Percentiles rank a stretch among this genome's conserved stretches.
Conservation (phyloP, 495 filamentous ascomycete species). For the Hyphodiscus hymeniophilus region DNA sequence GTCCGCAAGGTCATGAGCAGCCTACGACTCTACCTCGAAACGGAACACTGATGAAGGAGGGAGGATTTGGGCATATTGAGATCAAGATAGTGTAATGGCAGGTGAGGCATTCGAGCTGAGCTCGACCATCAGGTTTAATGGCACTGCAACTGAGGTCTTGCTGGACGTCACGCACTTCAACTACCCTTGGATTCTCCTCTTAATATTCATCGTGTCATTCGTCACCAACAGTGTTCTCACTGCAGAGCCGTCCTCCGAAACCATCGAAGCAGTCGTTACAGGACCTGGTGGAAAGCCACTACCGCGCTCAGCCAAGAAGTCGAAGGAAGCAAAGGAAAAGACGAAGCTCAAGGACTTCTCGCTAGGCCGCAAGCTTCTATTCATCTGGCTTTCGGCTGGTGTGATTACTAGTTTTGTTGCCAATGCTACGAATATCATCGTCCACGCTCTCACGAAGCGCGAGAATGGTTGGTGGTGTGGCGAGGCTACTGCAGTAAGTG, state of each 20-base stretch:
- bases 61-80: constrained; percentile 3
- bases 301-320: constrained; percentile 46
- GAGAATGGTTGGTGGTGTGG: constrained; percentile 86
- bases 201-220: constrained; percentile 61
- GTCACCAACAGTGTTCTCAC: constrained; percentile 52
- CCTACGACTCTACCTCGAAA: constrained; percentile 1
- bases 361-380: constrained; percentile 41
- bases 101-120: constrained; percentile 14
- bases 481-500: constrained; percentile 70
- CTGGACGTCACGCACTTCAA: constrained; percentile 38
- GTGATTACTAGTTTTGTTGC: constrained; percentile 64
- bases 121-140: constrained; percentile 8
- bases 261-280: constrained; percentile 26
- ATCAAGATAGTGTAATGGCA: constrained; percentile 18
- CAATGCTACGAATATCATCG: constrained; percentile 64
- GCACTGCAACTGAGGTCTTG: neutral
- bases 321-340: constrained; percentile 34
- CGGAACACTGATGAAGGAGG: constrained; percentile 18
- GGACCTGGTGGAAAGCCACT: constrained; percentile 80
- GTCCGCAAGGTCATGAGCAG: constrained; percentile 21
- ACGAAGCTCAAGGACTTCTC: constrained; percentile 25
- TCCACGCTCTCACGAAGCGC: constrained; percentile 60
- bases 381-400: constrained; percentile 63
- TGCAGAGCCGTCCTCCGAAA: constrained; percentile 30
- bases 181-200: constrained; percentile 58